phyloP scores from a whole-genome alignment of 441 rosid species.

The Bruguiera hainesii region DNA sequence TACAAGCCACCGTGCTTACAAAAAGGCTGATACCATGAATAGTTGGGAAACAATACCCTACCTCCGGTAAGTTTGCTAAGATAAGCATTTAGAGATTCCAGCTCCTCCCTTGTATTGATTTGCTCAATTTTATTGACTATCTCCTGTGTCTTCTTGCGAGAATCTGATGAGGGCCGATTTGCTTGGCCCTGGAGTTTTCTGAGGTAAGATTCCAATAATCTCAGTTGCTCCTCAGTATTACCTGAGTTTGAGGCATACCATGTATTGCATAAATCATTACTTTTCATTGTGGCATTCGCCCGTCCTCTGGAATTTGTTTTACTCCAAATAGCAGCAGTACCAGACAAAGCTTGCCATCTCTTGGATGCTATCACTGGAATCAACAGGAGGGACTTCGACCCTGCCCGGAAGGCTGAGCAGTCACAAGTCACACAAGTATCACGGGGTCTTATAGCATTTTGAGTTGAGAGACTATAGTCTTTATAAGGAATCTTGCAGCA shows the following conservation, averaged over 20 bases:
- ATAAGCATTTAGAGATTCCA: slow-evolving; percentile 46
- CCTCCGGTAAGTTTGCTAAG: slow-evolving; percentile 53
- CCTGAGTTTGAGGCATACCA: slow-evolving; percentile 31
- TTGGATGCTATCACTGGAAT: slow-evolving; percentile 9
- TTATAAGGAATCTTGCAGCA: slow-evolving; percentile 42
- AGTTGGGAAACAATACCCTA: slow-evolving; percentile 15
- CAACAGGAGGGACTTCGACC: slow-evolving; percentile 25
- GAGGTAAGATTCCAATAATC: slow-evolving; percentile 65
- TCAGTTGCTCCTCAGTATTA: slow-evolving; percentile 35
- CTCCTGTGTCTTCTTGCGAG: slow-evolving; percentile 24
- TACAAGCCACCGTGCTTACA: neutral
- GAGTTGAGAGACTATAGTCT: slow-evolving; percentile 29
- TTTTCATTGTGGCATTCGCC: slow-evolving; percentile 12
- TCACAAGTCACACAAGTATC: slow-evolving; percentile 23
- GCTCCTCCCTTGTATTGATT: slow-evolving; percentile 29
- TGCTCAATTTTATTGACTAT: slow-evolving; percentile 15
- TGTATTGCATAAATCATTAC: slow-evolving; percentile 21
- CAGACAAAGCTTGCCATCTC: slow-evolving; percentile 19
- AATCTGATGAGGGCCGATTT: slow-evolving; percentile 17
- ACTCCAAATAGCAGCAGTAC: slow-evolving; percentile 13
- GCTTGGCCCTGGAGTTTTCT: slow-evolving; percentile 36
- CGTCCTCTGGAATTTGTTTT: slow-evolving; percentile 15
- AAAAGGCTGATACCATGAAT: neutral
- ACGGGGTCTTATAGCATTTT: slow-evolving; percentile 18
- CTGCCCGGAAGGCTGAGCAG: slow-evolving; percentile 13